phyloP scores from a whole-genome alignment of 2,329 filamentous ascomycete genomes.

The Aureobasidium mangrovei region DNA sequence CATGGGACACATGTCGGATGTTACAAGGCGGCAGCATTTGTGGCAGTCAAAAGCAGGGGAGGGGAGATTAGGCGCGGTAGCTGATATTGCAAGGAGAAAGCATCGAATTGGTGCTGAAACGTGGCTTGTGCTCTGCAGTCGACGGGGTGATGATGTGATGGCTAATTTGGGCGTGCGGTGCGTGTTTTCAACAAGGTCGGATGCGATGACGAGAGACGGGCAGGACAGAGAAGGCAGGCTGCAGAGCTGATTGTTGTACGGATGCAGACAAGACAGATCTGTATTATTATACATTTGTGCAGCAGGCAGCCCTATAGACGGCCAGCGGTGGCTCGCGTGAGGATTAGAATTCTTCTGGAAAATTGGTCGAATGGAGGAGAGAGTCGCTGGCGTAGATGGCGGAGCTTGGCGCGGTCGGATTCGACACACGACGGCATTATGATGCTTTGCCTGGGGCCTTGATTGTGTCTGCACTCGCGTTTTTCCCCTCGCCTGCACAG shows the following conservation, averaged over 20 bases:
- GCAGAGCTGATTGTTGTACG: too few species aligned
- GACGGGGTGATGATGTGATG: neutral
- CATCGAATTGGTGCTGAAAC: conserved; percentile 1
- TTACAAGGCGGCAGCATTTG: conserved; percentile 1
- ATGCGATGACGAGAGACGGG: neutral
- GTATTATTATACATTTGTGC: neutral
- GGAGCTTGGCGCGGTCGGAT: neutral
- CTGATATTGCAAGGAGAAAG: conserved; percentile 5
- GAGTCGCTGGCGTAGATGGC: conserved; percentile 2
- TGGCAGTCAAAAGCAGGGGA: neutral
- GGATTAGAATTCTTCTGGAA: conserved; percentile 4
- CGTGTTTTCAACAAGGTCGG: neutral
- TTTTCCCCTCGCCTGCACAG: neutral
- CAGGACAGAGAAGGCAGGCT: neutral
- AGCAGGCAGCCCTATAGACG: neutral
- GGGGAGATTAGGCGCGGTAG: conserved; percentile 5
- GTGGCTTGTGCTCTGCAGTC: conserved; percentile 8
- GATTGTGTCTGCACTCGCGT: neutral
- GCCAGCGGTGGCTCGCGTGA: too few species aligned
- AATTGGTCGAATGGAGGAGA: conserved; percentile 1
- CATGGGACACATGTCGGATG: conserved; percentile 7
- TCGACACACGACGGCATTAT: neutral
- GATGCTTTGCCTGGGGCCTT: neutral
- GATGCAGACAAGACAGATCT: neutral
- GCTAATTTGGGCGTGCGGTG: neutral